phyloP scores from a whole-genome alignment of 768 basidiomycete genomes.

The Leccinum obscurum region DNA sequence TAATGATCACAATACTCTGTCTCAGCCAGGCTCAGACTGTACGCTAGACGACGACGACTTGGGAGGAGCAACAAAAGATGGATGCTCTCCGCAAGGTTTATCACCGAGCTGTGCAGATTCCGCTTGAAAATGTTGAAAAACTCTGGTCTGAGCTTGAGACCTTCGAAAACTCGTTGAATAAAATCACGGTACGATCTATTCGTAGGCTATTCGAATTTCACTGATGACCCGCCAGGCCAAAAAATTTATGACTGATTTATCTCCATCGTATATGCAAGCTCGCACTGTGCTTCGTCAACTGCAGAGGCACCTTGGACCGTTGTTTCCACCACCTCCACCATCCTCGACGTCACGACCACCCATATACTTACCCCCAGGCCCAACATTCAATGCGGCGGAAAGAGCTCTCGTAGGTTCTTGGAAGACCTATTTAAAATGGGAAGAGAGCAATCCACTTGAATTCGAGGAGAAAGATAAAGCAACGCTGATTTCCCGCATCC shows the following conservation, averaged over 20 bases:
- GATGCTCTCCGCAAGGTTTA: constrained; percentile 89
- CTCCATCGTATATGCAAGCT: constrained; percentile 93
- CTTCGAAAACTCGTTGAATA: constrained; percentile 88
- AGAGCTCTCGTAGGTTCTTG: constrained; percentile 78
- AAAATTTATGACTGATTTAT: constrained; percentile 92
- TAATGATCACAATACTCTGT: background rate
- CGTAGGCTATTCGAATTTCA: background rate
- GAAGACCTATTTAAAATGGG: constrained; percentile 94
- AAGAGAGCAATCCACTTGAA: constrained; percentile 91
- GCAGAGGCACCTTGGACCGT: constrained; percentile 60
- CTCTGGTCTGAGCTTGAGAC: constrained; percentile 94
- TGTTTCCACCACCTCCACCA: constrained; percentile 54
- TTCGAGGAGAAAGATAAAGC: constrained; percentile 81
- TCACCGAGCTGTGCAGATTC: constrained; percentile 92
- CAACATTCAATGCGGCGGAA: constrained; percentile 73
- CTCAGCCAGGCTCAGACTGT: constrained; percentile 5
- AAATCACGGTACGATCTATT: constrained; percentile 62
- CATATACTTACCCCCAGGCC: constrained; percentile 65
- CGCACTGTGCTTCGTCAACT: constrained; percentile 85
- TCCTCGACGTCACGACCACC: constrained; percentile 41
- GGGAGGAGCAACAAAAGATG: constrained; percentile 97
- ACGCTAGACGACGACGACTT: constrained; percentile 69
- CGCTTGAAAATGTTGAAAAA: constrained; percentile 87
- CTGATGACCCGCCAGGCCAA: constrained; percentile 61
- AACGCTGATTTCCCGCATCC: constrained; percentile 66